phyloP scores from a whole-genome alignment of 805 yeast genomes.

The Clavispora phyllophila region DNA sequence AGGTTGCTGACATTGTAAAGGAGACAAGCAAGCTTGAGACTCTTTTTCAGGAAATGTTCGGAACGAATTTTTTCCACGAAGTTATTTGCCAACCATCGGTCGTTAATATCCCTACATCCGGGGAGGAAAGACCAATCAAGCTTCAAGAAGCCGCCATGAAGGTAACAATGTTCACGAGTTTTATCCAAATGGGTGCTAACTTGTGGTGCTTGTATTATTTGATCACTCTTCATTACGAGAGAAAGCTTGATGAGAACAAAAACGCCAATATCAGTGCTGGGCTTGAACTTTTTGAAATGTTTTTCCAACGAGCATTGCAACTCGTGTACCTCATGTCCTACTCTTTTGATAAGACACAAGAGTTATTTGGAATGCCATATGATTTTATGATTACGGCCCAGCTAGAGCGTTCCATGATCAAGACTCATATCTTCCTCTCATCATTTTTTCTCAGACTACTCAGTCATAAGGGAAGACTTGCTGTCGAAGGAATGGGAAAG shows the following conservation, averaged over 20 bases:
- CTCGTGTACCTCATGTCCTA: conserved; percentile 39
- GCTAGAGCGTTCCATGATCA: conserved; percentile 37
- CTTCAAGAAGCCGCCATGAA: conserved; percentile 28
- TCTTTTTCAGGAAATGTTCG: conserved; percentile 31
- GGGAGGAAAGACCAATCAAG: conserved; percentile 14
- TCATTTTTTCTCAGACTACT: conserved; percentile 36
- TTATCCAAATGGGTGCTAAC: conserved; percentile 35
- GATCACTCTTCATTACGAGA: conserved; percentile 38
- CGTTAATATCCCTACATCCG: conserved; percentile 7
- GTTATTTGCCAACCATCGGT: conserved; percentile 30
- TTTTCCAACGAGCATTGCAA: conserved; percentile 37
- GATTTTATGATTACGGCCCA: conserved; percentile 33
- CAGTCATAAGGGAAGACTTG: conserved; percentile 31
- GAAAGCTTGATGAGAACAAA: conserved; percentile 22
- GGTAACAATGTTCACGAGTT: conserved; percentile 31
- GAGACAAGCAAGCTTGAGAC: conserved; percentile 35
- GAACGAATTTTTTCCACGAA: conserved; percentile 38
- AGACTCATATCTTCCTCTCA: conserved; percentile 34
- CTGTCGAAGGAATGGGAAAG: conserved; percentile 10
- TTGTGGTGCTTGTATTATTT: conserved; percentile 36
- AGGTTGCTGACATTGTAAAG: conserved; percentile 28
- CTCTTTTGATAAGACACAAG: conserved; percentile 38
- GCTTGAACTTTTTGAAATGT: conserved; percentile 37
- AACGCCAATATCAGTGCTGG: conserved; percentile 33
- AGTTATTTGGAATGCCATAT: conserved; percentile 35